Evolutionary conservation across 1,139 yeast species (phyloP).

Genomic region (Kodamaea derodonti): DNA sequence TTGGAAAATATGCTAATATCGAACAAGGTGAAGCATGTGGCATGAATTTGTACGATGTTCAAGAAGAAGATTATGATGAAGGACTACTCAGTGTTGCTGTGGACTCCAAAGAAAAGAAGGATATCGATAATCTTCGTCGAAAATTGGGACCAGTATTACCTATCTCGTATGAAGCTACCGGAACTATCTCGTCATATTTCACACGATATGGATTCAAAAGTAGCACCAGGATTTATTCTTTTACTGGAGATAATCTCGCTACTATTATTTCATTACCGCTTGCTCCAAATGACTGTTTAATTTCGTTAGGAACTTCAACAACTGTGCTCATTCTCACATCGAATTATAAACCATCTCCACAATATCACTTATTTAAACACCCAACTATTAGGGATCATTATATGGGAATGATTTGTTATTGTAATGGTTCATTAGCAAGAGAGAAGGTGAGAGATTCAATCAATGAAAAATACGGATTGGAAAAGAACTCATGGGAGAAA

Average conservation of each 20-base stretch:
- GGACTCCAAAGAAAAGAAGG: constrained; percentile 40
- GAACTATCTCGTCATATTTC: constrained; percentile 56
- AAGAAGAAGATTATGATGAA: constrained; percentile 48
- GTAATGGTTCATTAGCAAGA: constrained; percentile 87
- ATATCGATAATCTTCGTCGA: constrained; percentile 34
- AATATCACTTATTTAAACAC: constrained; percentile 81
- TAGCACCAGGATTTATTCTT: constrained; percentile 57
- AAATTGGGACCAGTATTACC: constrained; percentile 54
- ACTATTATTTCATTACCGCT: constrained; percentile 82
- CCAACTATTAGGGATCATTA: constrained; percentile 74
- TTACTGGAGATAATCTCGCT: constrained; percentile 91
- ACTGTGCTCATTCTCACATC: constrained; percentile 81
- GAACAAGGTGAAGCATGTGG: constrained; percentile 93
- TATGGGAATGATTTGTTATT: constrained; percentile 95
- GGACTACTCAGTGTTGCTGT: constrained; percentile 51
- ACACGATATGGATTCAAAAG: constrained; percentile 59
- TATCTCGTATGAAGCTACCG: constrained; percentile 38
- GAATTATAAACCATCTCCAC: constrained; percentile 71
- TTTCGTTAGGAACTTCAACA: constrained; percentile 87
- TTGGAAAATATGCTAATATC: constrained; percentile 60
- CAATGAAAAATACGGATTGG: constrained; percentile 38
- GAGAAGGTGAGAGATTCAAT: constrained; percentile 68
- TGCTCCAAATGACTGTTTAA: constrained; percentile 67
- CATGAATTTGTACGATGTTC: constrained; percentile 77
- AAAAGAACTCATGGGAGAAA: constrained; percentile 51